phyloP scores from a whole-genome alignment of 352 stramenopile genomes.

The Globisporangium perplexum region DNA sequence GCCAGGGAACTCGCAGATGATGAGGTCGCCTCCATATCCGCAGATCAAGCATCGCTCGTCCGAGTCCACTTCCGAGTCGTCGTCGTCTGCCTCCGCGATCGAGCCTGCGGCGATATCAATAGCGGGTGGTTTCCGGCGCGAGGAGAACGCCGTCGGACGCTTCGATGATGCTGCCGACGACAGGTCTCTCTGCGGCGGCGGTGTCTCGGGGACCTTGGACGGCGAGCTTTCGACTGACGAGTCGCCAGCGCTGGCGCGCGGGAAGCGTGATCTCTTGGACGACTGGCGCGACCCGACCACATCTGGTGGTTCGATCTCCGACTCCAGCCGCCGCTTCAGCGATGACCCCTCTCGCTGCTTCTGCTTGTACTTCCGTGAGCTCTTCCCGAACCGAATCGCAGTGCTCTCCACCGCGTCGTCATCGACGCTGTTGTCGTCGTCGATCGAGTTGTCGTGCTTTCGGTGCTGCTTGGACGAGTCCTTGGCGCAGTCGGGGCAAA shows the following conservation, averaged over 20 bases:
- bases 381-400: slow-evolving; percentile 12
- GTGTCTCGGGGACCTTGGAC: slow-evolving; percentile 19
- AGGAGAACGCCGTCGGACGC: neutral
- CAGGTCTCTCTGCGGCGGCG: slow-evolving; percentile 29
- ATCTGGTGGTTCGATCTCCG: slow-evolving; percentile 9
- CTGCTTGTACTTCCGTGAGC: slow-evolving; percentile 49
- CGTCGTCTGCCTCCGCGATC: slow-evolving; percentile 24
- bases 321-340: slow-evolving; percentile 51
- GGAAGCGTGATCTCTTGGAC: slow-evolving; percentile 43
- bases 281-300: slow-evolving; percentile 23
- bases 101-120: slow-evolving; percentile 30
- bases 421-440: slow-evolving; percentile 8
- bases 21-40: slow-evolving; percentile 72
- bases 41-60: slow-evolving; percentile 82
- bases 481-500: slow-evolving; percentile 61
- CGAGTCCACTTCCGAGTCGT: slow-evolving; percentile 39
- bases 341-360: slow-evolving; percentile 38
- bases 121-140: slow-evolving; percentile 30
- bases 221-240: slow-evolving; percentile 42
- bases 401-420: slow-evolving; percentile 8
- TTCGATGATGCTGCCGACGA: slow-evolving; percentile 3
- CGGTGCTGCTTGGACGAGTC: slow-evolving; percentile 26
- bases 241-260: slow-evolving; percentile 17
- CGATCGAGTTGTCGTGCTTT: slow-evolving; percentile 15
- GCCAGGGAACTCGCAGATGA: slow-evolving; percentile 74